These are phyloP conservation scores for Linnemannia zychae DNA, from an alignment of 192 early-diverging fungal genomes.

Conservation along the genomic window DNA sequence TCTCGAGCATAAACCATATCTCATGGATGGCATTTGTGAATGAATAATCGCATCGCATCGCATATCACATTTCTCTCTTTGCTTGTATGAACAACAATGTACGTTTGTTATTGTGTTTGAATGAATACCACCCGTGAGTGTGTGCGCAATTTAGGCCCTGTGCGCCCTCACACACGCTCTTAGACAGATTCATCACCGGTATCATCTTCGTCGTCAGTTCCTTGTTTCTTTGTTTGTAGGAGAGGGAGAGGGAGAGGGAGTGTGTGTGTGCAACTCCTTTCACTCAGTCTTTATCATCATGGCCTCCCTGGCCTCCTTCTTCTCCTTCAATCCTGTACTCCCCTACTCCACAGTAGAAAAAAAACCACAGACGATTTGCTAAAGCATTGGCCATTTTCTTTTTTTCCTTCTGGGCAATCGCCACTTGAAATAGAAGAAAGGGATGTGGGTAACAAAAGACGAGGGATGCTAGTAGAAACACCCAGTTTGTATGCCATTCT, in stretches of 20 bases:
- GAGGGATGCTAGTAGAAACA: neutral
- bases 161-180: neutral
- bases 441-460: neutral
- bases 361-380: neutral
- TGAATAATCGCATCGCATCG: slow-evolving; percentile 10
- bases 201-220: neutral
- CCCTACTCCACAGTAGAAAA: neutral
- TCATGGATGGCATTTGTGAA: neutral
- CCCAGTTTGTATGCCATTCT: neutral
- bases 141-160: slow-evolving; percentile 5
- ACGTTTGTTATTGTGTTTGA: neutral
- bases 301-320: neutral
- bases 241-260: neutral
- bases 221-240: neutral
- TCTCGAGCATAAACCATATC: neutral
- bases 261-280: neutral
- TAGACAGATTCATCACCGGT: neutral
- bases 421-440: neutral
- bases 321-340: neutral
- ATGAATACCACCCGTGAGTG: no score
- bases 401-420: neutral
- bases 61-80: neutral
- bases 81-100: neutral
- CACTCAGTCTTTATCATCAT: neutral
- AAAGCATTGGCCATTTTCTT: slow-evolving; percentile 2